These are phyloP conservation scores for Scleroderma citrinum DNA, from an alignment of 768 basidiomycete species.

Conservation along the genomic window DNA sequence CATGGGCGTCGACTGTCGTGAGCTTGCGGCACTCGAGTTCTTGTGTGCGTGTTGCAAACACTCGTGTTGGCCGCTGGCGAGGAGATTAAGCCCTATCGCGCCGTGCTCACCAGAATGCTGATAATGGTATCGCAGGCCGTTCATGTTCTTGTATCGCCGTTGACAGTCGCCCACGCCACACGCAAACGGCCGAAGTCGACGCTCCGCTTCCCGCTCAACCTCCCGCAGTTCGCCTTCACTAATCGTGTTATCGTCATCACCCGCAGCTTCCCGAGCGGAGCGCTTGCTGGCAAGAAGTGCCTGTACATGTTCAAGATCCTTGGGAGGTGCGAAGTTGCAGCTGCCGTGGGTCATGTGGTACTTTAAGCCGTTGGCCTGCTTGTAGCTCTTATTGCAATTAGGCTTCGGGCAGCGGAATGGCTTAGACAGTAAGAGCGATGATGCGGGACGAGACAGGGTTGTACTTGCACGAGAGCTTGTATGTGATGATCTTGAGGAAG, in stretches of 20 bases:
- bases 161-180: constrained; percentile 85
- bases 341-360: constrained; percentile 91
- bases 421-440: constrained; percentile 68
- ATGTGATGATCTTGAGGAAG: constrained; percentile 21
- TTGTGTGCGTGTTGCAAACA: constrained; percentile 36
- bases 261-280: constrained; percentile 33
- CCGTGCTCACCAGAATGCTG: constrained; percentile 96
- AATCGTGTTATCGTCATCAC: constrained; percentile 39
- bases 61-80: constrained; percentile 70
- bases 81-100: constrained; percentile 75
- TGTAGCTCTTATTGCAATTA: constrained; percentile 94
- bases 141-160: constrained; percentile 98
- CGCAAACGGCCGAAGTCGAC: constrained; percentile 75
- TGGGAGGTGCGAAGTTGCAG: constrained; percentile 90
- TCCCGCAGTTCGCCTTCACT: constrained; percentile 62
- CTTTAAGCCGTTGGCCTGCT: constrained; percentile 93
- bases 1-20: constrained; percentile 28
- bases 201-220: constrained; percentile 81
- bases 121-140: constrained; percentile 93
- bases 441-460: constrained; percentile 44
- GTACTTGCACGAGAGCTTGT: constrained; percentile 34
- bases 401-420: constrained; percentile 93
- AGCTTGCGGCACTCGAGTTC: constrained; percentile 22
- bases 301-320: constrained; percentile 73
- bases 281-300: constrained; percentile 54